Percentiles rank a stretch among this genome's conserved stretches.
phyloP scores from a whole-genome alignment of 345 rosid genomes.

The Salix caprea region DNA sequence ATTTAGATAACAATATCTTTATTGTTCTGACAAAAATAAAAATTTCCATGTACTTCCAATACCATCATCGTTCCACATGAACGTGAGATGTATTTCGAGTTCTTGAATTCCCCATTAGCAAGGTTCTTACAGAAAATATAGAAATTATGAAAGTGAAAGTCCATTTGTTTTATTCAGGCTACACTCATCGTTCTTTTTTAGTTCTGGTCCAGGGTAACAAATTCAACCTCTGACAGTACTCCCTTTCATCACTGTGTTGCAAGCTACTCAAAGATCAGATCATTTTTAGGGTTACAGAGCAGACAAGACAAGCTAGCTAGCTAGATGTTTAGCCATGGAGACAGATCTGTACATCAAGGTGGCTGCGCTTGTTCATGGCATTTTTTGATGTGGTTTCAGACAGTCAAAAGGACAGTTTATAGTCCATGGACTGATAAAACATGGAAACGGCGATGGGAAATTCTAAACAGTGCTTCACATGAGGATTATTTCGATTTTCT shows the following conservation, averaged over 20 bases:
- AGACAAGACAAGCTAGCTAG: background rate
- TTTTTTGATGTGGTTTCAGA: background rate
- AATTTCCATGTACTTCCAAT: too few relatives aligned
- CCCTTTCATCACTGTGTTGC: background rate
- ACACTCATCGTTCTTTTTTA: background rate
- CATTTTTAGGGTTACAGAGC: too few relatives aligned
- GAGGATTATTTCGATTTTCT: conserved; percentile 13
- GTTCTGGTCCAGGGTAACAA: background rate
- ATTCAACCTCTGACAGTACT: background rate
- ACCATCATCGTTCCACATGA: too few relatives aligned
- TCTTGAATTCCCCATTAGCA: too few relatives aligned
- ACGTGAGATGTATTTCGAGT: too few relatives aligned
- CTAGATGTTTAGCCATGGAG: background rate
- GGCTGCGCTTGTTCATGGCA: background rate
- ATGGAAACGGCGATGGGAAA: background rate
- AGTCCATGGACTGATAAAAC: conserved; percentile 6
- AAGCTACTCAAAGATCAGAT: too few relatives aligned
- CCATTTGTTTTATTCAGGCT: background rate
- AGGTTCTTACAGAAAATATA: too few relatives aligned
- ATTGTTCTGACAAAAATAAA: too few relatives aligned
- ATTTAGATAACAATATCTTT: too few relatives aligned
- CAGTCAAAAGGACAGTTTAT: conserved; percentile 26
- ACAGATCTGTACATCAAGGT: background rate
- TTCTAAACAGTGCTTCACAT: background rate
- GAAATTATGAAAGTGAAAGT: background rate